Evolutionary conservation across 352 stramenopile genomes (phyloP).

Genomic region (Phytophthora ramorum): DNA sequence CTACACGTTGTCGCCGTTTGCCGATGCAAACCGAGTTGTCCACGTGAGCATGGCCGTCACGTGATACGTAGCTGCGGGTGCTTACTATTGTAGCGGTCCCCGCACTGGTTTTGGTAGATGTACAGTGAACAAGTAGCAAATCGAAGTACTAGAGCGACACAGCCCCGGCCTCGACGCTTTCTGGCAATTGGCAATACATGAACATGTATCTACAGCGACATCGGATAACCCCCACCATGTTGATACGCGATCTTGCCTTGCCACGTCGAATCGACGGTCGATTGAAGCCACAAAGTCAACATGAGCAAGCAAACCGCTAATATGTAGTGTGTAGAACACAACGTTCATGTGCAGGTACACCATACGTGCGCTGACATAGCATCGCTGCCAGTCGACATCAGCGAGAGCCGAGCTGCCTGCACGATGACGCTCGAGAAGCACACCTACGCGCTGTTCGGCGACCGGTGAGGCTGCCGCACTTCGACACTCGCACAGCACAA

Average conservation of each 20-base stretch:
- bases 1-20: background rate
- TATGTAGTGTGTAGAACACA: background rate
- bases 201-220: background rate
- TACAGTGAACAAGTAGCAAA: too few species aligned
- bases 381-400: background rate
- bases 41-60: constrained; percentile 3
- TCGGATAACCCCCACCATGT: too few species aligned
- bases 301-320: background rate
- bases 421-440: constrained; percentile 60
- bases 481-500: background rate
- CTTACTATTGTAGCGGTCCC: background rate
- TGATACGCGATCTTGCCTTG: too few species aligned
- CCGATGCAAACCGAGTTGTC: background rate
- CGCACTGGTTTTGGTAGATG: too few species aligned
- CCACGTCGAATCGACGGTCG: too few species aligned
- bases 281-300: too few species aligned
- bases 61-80: constrained; percentile 5
- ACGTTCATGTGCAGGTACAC: background rate
- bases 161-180: too few species aligned
- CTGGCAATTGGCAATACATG: too few species aligned
- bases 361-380: background rate
- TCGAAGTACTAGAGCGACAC: too few species aligned
- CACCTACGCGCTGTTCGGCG: constrained; percentile 71
- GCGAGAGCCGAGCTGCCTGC: background rate
- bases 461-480: constrained; percentile 41